These are phyloP conservation scores for Blastobotrys parvus DNA, from an alignment of 805 yeast species.

Conservation along the genomic window DNA sequence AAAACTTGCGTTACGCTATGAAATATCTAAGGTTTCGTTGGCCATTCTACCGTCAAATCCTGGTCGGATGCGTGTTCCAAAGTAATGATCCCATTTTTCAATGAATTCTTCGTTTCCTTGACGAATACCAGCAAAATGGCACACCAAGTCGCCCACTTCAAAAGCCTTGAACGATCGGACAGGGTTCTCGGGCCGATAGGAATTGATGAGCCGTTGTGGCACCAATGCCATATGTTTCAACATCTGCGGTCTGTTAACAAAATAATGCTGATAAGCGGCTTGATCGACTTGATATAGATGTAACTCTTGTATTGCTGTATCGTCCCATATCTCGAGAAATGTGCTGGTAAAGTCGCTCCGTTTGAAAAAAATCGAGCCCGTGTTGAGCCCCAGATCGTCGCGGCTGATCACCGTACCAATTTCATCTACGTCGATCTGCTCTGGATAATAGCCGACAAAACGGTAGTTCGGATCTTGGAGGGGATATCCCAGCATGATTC, in stretches of 20 bases:
- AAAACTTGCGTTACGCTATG: too few relatives aligned
- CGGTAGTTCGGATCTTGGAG: conserved; percentile 3
- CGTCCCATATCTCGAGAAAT: conserved; percentile 24
- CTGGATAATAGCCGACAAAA: not conserved
- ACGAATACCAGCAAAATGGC: conserved; percentile 26
- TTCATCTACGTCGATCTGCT: conserved; percentile 11
- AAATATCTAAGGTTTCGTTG: too few relatives aligned
- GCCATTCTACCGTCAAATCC: too few relatives aligned
- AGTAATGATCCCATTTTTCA: too few relatives aligned
- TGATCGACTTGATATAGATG: conserved; percentile 23
- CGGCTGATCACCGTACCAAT: conserved; percentile 22
- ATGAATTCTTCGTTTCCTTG: too few relatives aligned
- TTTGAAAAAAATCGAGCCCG: conserved; percentile 27
- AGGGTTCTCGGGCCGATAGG: conserved; percentile 18
- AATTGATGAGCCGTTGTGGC: conserved; percentile 25
- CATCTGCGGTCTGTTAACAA: conserved; percentile 14
- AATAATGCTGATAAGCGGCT: conserved; percentile 14
- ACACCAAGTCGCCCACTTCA: conserved; percentile 22
- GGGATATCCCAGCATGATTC: conserved; percentile 19
- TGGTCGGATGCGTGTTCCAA: too few relatives aligned
- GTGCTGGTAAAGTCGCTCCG: conserved; percentile 16
- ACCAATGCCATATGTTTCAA: conserved; percentile 23
- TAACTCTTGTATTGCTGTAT: not conserved
- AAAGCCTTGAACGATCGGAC: too few relatives aligned
- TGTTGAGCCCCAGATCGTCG: conserved; percentile 24